These are phyloP conservation scores for Simplicillium sp. DNA, from an alignment of 2,329 filamentous ascomycete genomes.

Conservation along the genomic window DNA sequence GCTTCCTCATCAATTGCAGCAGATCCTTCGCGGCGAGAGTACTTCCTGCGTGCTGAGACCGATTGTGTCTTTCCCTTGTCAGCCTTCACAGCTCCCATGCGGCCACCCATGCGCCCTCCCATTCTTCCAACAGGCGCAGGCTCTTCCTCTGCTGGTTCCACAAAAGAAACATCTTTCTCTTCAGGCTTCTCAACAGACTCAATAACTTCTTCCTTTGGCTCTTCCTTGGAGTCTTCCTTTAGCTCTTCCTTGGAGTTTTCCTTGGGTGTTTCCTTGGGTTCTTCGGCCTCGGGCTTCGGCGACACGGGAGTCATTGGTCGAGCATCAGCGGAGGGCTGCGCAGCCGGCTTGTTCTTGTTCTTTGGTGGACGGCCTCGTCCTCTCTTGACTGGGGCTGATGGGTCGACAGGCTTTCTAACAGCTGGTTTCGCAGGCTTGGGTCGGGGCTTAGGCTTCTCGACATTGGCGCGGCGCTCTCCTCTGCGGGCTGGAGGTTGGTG, in stretches of 20 bases:
- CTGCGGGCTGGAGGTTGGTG: constrained; percentile 89
- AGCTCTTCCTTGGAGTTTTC: constrained; percentile 37
- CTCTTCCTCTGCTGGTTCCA: constrained; percentile 35
- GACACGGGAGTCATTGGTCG: constrained; percentile 52
- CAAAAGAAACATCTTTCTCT: constrained; percentile 27
- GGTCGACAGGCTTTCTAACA: constrained; percentile 18
- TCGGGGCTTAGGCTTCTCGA: constrained; percentile 39
- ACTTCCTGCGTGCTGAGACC: constrained; percentile 78
- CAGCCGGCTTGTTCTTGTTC: constrained; percentile 24
- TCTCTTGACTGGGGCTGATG: constrained; percentile 27
- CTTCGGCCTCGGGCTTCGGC: constrained; percentile 29
- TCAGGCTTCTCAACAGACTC: constrained; percentile 26
- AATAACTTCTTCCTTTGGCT: constrained; percentile 15
- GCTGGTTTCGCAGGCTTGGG: constrained; percentile 29
- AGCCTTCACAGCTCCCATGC: constrained; percentile 40
- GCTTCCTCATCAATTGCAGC: constrained; percentile 81
- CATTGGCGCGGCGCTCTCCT: constrained; percentile 65
- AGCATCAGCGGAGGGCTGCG: constrained; percentile 32
- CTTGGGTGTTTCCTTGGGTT: constrained; percentile 26
- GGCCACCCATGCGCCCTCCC: constrained; percentile 17
- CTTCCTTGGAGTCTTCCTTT: constrained; percentile 24
- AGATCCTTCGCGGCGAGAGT: constrained; percentile 68
- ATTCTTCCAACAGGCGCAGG: constrained; percentile 12
- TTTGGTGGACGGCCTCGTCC: constrained; percentile 28
- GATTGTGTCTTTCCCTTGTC: constrained; percentile 58